phyloP scores from a whole-genome alignment of 2,329 filamentous ascomycete genomes.

The Shiraia bambusicola region DNA sequence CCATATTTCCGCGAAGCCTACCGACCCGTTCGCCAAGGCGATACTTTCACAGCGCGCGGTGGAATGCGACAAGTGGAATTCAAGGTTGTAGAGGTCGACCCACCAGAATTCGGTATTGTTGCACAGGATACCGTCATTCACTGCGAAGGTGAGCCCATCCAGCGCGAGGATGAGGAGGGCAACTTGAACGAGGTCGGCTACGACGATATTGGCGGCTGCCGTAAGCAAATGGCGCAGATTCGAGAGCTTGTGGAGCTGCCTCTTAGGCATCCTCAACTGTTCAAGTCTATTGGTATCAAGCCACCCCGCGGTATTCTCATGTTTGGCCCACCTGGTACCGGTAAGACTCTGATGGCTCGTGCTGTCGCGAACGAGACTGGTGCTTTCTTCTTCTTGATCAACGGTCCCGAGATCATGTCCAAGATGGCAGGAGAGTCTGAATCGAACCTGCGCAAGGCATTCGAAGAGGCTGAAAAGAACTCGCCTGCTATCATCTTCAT shows the following conservation, averaged over 20 bases:
- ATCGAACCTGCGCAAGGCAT: constrained; percentile 97
- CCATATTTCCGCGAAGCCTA: constrained; percentile 99
- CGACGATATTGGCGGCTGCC: constrained; percentile 98
- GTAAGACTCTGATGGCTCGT: constrained; percentile 98
- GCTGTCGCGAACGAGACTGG: constrained; percentile 98
- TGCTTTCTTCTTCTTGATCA: constrained; percentile 99
- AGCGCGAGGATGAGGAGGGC: constrained; percentile 98
- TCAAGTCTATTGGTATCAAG: constrained; percentile 99
- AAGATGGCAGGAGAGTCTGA: constrained; percentile 99
- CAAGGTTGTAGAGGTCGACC: constrained; percentile 98
- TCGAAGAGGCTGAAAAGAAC: constrained; percentile 99
- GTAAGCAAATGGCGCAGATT: constrained; percentile 99
- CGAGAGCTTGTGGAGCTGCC: constrained; percentile 97
- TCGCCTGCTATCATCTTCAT: constrained; percentile 99
- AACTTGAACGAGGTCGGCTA: constrained; percentile 99
- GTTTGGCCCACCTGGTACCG: constrained; percentile 90
- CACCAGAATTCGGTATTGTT: constrained; percentile 97
- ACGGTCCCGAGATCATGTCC: constrained; percentile 99
- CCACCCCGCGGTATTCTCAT: constrained; percentile 96
- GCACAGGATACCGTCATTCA: constrained; percentile 99
- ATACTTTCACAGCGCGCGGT: constrained; percentile 94
- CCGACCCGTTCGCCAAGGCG: constrained; percentile 92
- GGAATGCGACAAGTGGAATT: constrained; percentile 99
- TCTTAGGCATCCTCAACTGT: constrained; percentile 93
- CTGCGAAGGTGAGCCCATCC: constrained; percentile 94